A percentile compares a stretch with the other conserved stretches of the same genome.
phyloP scores from a whole-genome alignment of 202 grass and related monocot genomes.

The Dendrocalamus latiflorus region DNA sequence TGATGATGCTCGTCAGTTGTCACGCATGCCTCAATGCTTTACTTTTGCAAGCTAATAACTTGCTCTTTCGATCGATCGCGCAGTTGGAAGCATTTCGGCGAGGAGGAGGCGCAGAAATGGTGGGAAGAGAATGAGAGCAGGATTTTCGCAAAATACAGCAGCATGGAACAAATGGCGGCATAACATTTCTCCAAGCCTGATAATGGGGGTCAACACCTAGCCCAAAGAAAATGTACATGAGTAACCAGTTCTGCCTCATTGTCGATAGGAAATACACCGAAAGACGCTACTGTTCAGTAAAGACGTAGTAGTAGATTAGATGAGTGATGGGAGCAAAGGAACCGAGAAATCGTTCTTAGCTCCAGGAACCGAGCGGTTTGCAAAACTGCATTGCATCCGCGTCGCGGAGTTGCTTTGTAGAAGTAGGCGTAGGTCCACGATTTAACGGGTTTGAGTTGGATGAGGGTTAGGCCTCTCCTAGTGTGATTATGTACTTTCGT shows the following conservation, averaged over 20 bases:
- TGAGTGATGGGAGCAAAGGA: background rate
- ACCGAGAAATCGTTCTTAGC: background rate
- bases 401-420: background rate
- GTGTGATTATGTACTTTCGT: background rate
- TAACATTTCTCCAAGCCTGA: background rate
- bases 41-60: background rate
- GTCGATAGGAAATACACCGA: background rate
- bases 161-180: constrained; percentile 16
- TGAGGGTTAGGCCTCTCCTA: background rate
- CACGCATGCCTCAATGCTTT: background rate
- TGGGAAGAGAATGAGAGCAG: constrained; percentile 71
- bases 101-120: constrained; percentile 76
- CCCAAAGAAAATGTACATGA: background rate
- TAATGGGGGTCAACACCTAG: background rate
- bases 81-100: constrained; percentile 85
- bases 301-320: background rate
- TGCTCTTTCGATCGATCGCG: background rate
- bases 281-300: background rate
- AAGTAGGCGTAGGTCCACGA: background rate
- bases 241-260: background rate
- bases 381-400: background rate
- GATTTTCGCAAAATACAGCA: constrained; percentile 56
- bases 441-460: background rate
- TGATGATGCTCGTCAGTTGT: background rate
- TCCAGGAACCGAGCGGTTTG: background rate